Evolutionary conservation across 768 basidiomycete genomes (phyloP), one percentile per base, ranked within the genome.

Genomic region (Phylloporus sp.): DNA sequence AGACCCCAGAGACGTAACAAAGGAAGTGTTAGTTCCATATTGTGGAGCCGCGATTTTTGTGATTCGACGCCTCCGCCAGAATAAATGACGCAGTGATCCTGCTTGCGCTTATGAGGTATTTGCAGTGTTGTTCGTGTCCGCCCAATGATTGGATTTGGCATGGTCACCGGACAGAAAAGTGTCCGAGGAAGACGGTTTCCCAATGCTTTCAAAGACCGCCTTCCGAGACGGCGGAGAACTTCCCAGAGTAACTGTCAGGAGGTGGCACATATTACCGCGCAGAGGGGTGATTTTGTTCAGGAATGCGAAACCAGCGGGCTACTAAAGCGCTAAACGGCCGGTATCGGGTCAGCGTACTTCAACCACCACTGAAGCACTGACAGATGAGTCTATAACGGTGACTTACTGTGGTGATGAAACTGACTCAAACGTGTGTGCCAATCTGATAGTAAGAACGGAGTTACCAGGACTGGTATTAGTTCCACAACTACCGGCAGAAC

Each of bases 41-140:
- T 22, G 36, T 41, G 50, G 39, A 45, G 47, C 43, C 51, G 49
- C 49, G 27, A 60, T 53, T 57, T 62, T 53, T 57, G 27, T 45
- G 49, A 53, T 63, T 58, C 47, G 45, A 45, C 27, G 16, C 16
- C 20, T 22, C 24, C 38, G 7, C 29, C 23, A 24, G 23, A 26
- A 44, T 42, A 39, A 45, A 41, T 41, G 11, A 31, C 28, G 53
- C 35, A 12, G 31, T 48, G 40, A 47, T 27, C 27, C 12, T 5
- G 13, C 29, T 32, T 43, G 20, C 9, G 20, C 46, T 46, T 43
- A 62, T 49, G 23, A 31, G 45, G 46, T n/a, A 48, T 22, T 2
- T 11, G n/a, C 8, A n/a, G n/a, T n/a, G n/a, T n/a, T n/a, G n/a
- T n/a, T n/a, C n/a, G n/a, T n/a, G n/a, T n/a, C n/a, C n/a, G n/a